Percentiles rank a stretch among this genome's conserved stretches.
Conservation (phyloP, 331 rosid genomes). For the Dryas integrifolia region DNA sequence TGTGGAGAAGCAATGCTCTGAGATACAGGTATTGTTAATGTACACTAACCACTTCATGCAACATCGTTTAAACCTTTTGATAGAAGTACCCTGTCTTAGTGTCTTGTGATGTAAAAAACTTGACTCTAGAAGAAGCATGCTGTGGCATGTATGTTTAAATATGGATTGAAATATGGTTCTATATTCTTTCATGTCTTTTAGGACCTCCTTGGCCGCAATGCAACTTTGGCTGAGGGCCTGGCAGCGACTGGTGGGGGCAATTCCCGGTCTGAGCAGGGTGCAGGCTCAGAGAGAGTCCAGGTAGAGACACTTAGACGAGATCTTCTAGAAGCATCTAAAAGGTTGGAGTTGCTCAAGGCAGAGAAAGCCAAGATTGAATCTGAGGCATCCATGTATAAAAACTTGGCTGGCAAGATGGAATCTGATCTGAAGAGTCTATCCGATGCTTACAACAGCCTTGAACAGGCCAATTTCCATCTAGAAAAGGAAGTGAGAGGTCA, state of each 20-base stretch:
- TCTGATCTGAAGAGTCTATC: slow-evolving; percentile 87
- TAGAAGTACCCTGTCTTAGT: too few relatives aligned
- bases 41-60: background rate
- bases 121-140: background rate
- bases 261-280: slow-evolving; percentile 51
- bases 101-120: background rate
- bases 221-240: slow-evolving; percentile 78
- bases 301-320: slow-evolving; percentile 74
- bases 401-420: slow-evolving; percentile 78
- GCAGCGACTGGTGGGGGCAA: slow-evolving; percentile 57
- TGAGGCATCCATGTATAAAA: slow-evolving; percentile 54
- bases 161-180: slow-evolving; percentile 13
- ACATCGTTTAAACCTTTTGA: background rate
- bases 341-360: slow-evolving; percentile 65
- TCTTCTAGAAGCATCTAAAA: slow-evolving; percentile 66
- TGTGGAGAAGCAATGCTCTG: slow-evolving; percentile 87
- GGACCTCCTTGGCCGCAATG: slow-evolving; percentile 77
- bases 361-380: slow-evolving; percentile 75
- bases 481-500: slow-evolving; percentile 68
- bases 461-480: slow-evolving; percentile 64
- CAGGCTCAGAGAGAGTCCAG: slow-evolving; percentile 61
- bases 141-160: slow-evolving; percentile 4
- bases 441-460: slow-evolving; percentile 92
- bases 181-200: slow-evolving; percentile 28
- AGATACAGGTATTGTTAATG: slow-evolving; percentile 66